Percentiles rank a stretch among this genome's conserved stretches.
Evolutionary conservation across 2,329 filamentous ascomycete genomes (phyloP).

Genomic region (Clarireedia monteithiana): DNA sequence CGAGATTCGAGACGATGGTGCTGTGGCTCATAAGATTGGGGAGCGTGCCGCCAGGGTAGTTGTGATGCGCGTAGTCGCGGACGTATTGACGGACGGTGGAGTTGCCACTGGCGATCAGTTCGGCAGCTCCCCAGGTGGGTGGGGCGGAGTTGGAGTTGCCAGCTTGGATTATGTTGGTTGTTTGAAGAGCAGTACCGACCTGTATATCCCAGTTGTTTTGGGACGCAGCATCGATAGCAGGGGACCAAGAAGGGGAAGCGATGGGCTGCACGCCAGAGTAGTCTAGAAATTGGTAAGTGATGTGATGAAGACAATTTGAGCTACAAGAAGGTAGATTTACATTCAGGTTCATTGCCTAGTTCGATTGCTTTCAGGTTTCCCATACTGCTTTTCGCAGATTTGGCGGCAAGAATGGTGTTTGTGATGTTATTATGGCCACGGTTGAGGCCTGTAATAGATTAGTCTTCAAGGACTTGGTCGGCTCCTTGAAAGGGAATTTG

Average conservation of each 20-base stretch:
- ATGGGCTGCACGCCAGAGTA: constrained; percentile 30
- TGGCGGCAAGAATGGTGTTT: constrained; percentile 48
- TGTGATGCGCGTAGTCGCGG: constrained; percentile 25
- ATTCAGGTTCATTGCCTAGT: constrained; percentile 50
- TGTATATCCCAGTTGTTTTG: constrained; percentile 22
- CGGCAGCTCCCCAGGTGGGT: constrained; percentile 25
- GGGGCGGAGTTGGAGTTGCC: constrained; percentile 23
- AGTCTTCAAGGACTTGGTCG: no score
- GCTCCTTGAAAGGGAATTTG: no score
- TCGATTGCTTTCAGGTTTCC: constrained; percentile 45
- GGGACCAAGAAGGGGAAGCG: constrained; percentile 18
- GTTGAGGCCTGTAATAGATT: constrained; percentile 35
- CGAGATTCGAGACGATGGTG: constrained; percentile 20
- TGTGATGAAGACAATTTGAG: neutral
- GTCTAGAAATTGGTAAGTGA: constrained; percentile 25
- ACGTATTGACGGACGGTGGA: constrained; percentile 19
- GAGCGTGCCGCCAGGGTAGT: constrained; percentile 34
- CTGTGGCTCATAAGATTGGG: constrained; percentile 23
- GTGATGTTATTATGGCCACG: constrained; percentile 42
- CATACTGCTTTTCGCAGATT: constrained; percentile 36
- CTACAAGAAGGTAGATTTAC: constrained; percentile 29
- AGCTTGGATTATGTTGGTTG: constrained; percentile 21
- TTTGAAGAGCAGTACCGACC: constrained; percentile 18
- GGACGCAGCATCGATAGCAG: constrained; percentile 20
- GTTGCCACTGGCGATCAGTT: constrained; percentile 22